phyloP scores from a whole-genome alignment of 176 grass and related monocot species.

The Aegilops tauschii region DNA sequence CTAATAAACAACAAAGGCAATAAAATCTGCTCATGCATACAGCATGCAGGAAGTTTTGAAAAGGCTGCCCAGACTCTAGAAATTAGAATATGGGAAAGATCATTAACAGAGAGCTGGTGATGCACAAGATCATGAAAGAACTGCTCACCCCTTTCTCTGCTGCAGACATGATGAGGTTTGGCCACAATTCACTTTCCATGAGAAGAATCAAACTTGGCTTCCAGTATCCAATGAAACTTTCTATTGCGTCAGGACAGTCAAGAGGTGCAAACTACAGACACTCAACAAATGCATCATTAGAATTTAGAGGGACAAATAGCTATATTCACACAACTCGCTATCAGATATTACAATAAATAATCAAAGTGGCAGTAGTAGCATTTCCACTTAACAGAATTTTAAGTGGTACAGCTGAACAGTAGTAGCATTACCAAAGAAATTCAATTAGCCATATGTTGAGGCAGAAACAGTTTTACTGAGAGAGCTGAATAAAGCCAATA shows the following conservation, averaged over 20 bases:
- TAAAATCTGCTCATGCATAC: not conserved
- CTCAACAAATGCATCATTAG: not conserved
- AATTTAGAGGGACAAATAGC: not conserved
- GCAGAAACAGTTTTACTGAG: not conserved
- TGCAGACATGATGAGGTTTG: constrained; percentile 85
- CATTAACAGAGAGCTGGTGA: not conserved
- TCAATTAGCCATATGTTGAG: not conserved
- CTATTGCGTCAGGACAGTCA: constrained; percentile 60
- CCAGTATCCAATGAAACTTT: constrained; percentile 79
- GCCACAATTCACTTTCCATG: constrained; percentile 97
- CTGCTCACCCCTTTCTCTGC: constrained; percentile 64
- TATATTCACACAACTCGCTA: not conserved
- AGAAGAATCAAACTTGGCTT: constrained; percentile 69
- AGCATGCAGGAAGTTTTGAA: not conserved
- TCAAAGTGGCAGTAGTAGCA: not conserved
- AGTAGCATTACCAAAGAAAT: not conserved
- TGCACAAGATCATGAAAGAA: constrained; percentile 13
- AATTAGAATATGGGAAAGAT: constrained; percentile 10
- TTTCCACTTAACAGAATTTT: not conserved
- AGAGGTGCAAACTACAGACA: constrained; percentile 71
- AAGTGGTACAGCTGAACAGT: not conserved
- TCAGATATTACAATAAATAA: not conserved
- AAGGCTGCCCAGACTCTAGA: constrained; percentile 13
- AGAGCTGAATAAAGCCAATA: not conserved
- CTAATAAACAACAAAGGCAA: not conserved